A percentile compares a stretch with the other conserved stretches of the same genome.
Conservation (phyloP, 169 alveolate species). For the Plasmodium gaboni region DNA sequence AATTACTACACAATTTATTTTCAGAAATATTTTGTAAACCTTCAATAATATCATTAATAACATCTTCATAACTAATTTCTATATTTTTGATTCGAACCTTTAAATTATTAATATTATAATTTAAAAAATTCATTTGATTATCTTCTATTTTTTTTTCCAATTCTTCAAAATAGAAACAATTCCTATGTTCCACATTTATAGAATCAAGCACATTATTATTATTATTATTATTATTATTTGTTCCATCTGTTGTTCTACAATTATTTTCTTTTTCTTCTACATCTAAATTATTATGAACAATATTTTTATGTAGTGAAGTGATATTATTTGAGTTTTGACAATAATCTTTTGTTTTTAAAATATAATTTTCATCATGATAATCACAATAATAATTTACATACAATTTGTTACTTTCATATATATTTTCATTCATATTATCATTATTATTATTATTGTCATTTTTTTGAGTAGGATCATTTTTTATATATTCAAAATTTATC, state of each 20-base stretch:
- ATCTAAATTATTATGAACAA: too few relatives aligned
- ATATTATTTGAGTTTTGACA: too few relatives aligned
- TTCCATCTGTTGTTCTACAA: neutral
- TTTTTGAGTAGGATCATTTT: neutral
- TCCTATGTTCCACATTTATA: neutral
- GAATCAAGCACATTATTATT: neutral
- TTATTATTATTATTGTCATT: slow-evolving; percentile 3
- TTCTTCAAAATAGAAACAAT: neutral
- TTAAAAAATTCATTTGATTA: slow-evolving; percentile 25
- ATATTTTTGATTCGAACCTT: slow-evolving; percentile 62
- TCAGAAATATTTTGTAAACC: slow-evolving; percentile 59
- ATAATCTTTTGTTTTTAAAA: too few relatives aligned
- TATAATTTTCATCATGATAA: slow-evolving; percentile 8
- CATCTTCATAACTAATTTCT: slow-evolving; percentile 64
- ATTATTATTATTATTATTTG: neutral
- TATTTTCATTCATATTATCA: neutral
- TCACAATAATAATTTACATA: slow-evolving; percentile 27
- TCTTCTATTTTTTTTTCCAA: slow-evolving; percentile 27
- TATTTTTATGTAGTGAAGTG: too few relatives aligned
- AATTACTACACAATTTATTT: slow-evolving; percentile 65
- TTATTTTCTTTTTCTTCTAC: neutral
- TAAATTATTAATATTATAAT: slow-evolving; percentile 23
- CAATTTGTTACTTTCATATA: neutral
- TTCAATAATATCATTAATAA: slow-evolving; percentile 65
- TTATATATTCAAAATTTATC: slow-evolving; percentile 6